A percentile compares a stretch with the other conserved stretches of the same genome.
Conservation (phyloP, 805 yeast species). For the Candida takata region DNA sequence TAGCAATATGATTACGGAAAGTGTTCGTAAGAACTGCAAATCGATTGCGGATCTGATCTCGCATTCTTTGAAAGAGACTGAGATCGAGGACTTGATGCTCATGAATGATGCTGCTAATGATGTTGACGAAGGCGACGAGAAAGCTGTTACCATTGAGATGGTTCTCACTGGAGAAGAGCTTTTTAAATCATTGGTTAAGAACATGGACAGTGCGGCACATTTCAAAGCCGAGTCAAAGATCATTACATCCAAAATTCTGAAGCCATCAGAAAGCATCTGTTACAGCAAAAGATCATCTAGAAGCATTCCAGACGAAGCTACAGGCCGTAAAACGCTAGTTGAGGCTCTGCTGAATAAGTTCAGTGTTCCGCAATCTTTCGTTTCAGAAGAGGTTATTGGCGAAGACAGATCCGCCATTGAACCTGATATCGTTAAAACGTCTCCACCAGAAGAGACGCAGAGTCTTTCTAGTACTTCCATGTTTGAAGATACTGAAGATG, state of each 20-base stretch:
- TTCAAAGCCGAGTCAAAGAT: not conserved
- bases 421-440: not conserved
- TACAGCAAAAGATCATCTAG: not conserved
- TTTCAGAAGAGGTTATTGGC: no score
- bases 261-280: not conserved
- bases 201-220: not conserved
- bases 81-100: constrained; percentile 31
- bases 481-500: constrained; percentile 19
- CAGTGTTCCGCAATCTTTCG: not conserved
- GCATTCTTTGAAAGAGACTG: constrained; percentile 15
- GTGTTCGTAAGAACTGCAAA: constrained; percentile 50
- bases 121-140: not conserved
- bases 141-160: constrained; percentile 7
- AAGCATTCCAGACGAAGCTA: constrained; percentile 3
- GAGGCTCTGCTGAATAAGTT: not conserved
- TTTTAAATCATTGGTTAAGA: not conserved
- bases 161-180: constrained; percentile 10
- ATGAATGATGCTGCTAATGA: constrained; percentile 24
- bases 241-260: not conserved
- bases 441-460: not conserved
- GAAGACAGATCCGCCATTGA: not conserved
- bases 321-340: constrained; percentile 1
- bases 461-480: constrained; percentile 2
- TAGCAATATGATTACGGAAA: constrained; percentile 41
- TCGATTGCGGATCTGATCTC: constrained; percentile 54